Evolutionary conservation across 306 rosid genomes (phyloP), one percentile per base, ranked within the genome.

Genomic region (Glycine latifolia): DNA sequence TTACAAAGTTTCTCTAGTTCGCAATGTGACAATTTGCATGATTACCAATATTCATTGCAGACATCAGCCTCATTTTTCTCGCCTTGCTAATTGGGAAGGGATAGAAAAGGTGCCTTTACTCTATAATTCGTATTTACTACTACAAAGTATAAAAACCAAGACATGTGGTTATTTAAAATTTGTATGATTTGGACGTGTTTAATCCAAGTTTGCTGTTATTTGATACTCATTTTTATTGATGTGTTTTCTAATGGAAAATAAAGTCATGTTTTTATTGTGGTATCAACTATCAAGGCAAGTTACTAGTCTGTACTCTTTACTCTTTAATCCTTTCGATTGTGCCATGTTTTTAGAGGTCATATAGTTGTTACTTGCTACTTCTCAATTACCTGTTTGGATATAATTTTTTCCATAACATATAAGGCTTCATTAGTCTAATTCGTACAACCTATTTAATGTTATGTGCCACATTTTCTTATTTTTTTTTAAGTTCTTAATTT

Each of bases 31-130:
- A 77, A 61, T 79, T 37, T 85, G 61, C 26, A 61, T 61, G 31
- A 37, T 86, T 48, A 15, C 79, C 46, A 69, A 83, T 79, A 56
- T 71, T 85, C 47, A 69, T 73, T 84, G 92, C 97, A 95, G 99
- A 79, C 97, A 95, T 85, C 93, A 92, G 84, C 97, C 90, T 89
- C 90, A 39, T 59, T 89, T 87, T 85, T 66, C 96, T 78, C 96
- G 94, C 71, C 98, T 95, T 17, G 97, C 97, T 65, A 90, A 95
- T 84, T 95, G 98, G 99, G 99, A 95, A 84, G 97, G 93, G 79
- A 95, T 95, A 68, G 83, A 89, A 82, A 90, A 89, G 89, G 98
- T 95, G 17, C 70, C 67, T 58, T 66, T 76, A 11, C 55, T 70
- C 82, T 76, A 68, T 44, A 46, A 54, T 72, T 55, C 41, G 26